phyloP scores from a whole-genome alignment of 1,284 basidiomycete species.

The Trametes polyzona region DNA sequence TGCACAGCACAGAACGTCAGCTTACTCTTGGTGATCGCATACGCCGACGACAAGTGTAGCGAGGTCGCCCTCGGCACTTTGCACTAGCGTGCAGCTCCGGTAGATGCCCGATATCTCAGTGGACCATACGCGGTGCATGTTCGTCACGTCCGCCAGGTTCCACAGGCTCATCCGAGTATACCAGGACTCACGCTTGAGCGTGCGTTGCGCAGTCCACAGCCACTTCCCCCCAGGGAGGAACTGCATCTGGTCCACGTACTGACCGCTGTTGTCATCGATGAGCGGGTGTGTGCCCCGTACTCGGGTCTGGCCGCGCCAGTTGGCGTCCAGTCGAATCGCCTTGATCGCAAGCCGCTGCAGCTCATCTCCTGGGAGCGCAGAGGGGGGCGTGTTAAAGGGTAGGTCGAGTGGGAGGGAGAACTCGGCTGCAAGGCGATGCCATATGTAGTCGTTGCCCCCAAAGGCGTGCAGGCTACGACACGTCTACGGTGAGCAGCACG shows the following conservation, averaged over 20 bases:
- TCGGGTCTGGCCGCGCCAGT: conserved; percentile 48
- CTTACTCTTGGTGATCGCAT: conserved; percentile 34
- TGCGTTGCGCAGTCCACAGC: conserved; percentile 50
- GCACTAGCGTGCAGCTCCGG: conserved; percentile 39
- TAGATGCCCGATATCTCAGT: conserved; percentile 42
- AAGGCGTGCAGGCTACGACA: conserved; percentile 50
- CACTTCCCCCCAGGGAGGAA: conserved; percentile 47
- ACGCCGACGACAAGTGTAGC: conserved; percentile 40
- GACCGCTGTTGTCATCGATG: conserved; percentile 37
- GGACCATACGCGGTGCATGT: conserved; percentile 37
- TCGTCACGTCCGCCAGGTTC: conserved; percentile 38
- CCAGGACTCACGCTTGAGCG: conserved; percentile 32
- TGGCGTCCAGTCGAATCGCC: conserved; percentile 54
- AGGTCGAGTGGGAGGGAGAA: conserved; percentile 42
- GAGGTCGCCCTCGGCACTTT: conserved; percentile 29
- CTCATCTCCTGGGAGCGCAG: conserved; percentile 36
- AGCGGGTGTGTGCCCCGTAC: conserved; percentile 43
- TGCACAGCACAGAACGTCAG: no score
- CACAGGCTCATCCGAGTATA: conserved; percentile 45
- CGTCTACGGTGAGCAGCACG: conserved; percentile 42
- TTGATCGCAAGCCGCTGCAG: conserved; percentile 42
- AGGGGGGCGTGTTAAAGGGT: conserved; percentile 30
- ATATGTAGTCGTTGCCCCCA: conserved; percentile 51
- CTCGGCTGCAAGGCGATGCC: conserved; percentile 45
- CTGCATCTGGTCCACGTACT: conserved; percentile 46